Percentiles rank a stretch among this genome's conserved stretches.
Evolutionary conservation across 768 basidiomycete species (phyloP).

Genomic region (Leccinellum rugosiceps): DNA sequence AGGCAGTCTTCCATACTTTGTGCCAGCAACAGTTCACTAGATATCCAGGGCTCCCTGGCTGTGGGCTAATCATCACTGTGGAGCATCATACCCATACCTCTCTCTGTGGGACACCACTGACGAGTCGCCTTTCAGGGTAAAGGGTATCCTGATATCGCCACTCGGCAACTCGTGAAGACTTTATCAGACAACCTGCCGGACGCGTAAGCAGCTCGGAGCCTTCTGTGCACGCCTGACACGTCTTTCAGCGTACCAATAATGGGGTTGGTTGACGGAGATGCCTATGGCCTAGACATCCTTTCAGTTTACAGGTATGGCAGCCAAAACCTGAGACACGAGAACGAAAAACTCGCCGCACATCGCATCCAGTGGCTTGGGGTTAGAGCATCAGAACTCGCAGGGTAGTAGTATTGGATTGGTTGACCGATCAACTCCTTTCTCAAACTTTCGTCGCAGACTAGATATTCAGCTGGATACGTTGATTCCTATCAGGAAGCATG

Average conservation of each 20-base stretch:
- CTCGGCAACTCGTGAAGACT: constrained; percentile 76
- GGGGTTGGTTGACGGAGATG: constrained; percentile 85
- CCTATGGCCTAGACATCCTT: constrained; percentile 89
- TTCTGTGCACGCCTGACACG: background rate
- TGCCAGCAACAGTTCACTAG: constrained; percentile 54
- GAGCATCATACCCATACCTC: background rate
- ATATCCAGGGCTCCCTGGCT: constrained; percentile 49
- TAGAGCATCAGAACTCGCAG: constrained; percentile 59
- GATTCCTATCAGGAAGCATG: constrained; percentile 65
- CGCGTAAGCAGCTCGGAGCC: constrained; percentile 39
- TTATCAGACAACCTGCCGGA: constrained; percentile 64
- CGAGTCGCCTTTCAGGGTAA: constrained; percentile 63
- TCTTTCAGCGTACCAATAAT: constrained; percentile 66
- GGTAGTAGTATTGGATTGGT: constrained; percentile 44
- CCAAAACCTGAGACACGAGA: constrained; percentile 64
- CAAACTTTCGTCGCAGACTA: constrained; percentile 39
- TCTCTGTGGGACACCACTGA: constrained; percentile 4
- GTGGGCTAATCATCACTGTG: constrained; percentile 80
- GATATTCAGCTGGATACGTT: constrained; percentile 57
- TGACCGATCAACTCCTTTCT: background rate
- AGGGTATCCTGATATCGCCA: constrained; percentile 94
- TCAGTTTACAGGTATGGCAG: constrained; percentile 87
- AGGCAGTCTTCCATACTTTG: constrained; percentile 96
- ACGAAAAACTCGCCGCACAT: constrained; percentile 58
- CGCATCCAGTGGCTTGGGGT: constrained; percentile 83